Percentiles rank a stretch among this genome's conserved stretches.
Evolutionary conservation across 1,284 basidiomycete species (phyloP).

Genomic region (Pisolithus thermaeus): DNA sequence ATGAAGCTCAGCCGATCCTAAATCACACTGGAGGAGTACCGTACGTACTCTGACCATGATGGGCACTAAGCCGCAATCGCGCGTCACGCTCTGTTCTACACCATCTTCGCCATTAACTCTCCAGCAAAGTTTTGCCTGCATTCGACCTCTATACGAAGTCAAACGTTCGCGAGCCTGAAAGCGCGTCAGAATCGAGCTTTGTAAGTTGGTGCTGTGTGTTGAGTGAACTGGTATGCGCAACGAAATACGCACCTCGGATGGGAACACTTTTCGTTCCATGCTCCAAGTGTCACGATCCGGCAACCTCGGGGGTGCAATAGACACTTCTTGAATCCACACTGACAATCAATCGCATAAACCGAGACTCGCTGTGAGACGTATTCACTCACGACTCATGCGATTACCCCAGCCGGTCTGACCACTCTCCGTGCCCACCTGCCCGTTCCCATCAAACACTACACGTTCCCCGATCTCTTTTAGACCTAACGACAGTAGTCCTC

Average conservation of each 20-base stretch:
- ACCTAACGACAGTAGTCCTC: slow-evolving; percentile 77
- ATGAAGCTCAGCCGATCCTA: not conserved
- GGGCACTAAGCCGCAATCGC: slow-evolving; percentile 90
- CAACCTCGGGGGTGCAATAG: slow-evolving; percentile 83
- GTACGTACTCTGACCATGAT: slow-evolving; percentile 91
- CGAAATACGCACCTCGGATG: slow-evolving; percentile 65
- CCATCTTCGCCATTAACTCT: slow-evolving; percentile 63
- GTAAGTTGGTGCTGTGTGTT: not conserved
- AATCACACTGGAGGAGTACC: slow-evolving; percentile 1
- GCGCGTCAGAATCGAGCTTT: not conserved
- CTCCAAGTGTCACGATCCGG: slow-evolving; percentile 78
- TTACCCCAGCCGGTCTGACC: slow-evolving; percentile 69
- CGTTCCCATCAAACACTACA: slow-evolving; percentile 87
- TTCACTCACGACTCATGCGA: slow-evolving; percentile 70
- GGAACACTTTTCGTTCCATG: slow-evolving; percentile 78
- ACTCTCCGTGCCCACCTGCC: slow-evolving; percentile 44
- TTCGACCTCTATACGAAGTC: slow-evolving; percentile 86
- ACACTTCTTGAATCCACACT: slow-evolving; percentile 91
- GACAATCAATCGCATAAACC: slow-evolving; percentile 9
- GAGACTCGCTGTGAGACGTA: slow-evolving; percentile 8
- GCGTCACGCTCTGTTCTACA: slow-evolving; percentile 69
- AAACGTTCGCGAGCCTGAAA: slow-evolving; percentile 84
- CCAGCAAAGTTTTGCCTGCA: slow-evolving; percentile 89
- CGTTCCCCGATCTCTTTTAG: slow-evolving; percentile 85
- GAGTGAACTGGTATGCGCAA: not conserved